These are phyloP conservation scores for Trametes sanguinea DNA, from an alignment of 768 basidiomycete species.

Conservation along the genomic window DNA sequence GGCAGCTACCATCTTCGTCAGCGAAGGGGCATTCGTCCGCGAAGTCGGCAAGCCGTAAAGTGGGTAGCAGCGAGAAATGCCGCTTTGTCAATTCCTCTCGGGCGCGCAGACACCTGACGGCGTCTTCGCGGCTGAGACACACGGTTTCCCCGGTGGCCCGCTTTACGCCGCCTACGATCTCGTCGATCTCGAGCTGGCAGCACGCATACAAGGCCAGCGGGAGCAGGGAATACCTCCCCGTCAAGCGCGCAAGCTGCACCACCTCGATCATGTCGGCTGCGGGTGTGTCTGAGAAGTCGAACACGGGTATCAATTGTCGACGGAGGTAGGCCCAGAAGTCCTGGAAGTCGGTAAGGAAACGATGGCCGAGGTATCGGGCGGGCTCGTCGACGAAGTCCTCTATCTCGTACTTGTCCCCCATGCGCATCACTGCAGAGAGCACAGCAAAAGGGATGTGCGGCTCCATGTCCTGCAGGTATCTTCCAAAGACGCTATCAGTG, in stretches of 20 bases:
- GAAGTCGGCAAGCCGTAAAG: no score
- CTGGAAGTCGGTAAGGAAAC: slow-evolving; percentile 1
- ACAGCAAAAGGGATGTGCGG: background rate
- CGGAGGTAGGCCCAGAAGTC: no score
- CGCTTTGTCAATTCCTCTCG: background rate
- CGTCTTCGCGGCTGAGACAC: background rate
- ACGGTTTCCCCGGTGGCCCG: background rate
- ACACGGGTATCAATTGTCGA: background rate
- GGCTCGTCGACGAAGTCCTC: background rate
- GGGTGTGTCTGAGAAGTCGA: background rate
- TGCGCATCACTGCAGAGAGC: background rate
- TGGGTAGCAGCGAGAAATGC: no score
- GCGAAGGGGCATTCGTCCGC: no score
- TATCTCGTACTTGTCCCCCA: slow-evolving; percentile 10
- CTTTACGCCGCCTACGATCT: background rate
- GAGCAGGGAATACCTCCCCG: background rate
- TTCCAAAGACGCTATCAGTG: no score
- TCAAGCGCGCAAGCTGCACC: slow-evolving; percentile 3
- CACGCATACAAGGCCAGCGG: slow-evolving; percentile 1
- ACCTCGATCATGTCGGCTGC: background rate
- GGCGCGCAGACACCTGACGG: background rate
- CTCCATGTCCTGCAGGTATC: background rate
- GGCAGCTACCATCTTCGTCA: no score
- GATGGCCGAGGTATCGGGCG: background rate
- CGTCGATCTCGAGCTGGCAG: background rate